phyloP scores from a whole-genome alignment of 306 rosid genomes.

The Trichosanthes truncata region DNA sequence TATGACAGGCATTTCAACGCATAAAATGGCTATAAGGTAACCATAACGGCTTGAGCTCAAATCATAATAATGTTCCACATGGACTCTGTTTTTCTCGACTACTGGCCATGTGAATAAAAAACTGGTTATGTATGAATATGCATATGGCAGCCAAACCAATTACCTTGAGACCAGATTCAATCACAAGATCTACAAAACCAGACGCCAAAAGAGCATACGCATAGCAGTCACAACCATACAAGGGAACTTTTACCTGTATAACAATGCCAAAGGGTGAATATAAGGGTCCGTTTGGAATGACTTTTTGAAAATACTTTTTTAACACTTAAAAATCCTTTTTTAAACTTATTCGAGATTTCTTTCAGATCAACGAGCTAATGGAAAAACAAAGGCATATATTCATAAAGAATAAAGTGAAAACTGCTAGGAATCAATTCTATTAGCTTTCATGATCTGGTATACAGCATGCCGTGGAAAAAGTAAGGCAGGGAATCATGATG shows the following conservation, averaged over 20 bases:
- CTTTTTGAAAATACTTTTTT: neutral
- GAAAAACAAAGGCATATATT: neutral
- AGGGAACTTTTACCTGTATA: constrained; percentile 76
- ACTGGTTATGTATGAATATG: neutral
- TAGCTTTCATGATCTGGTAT: neutral
- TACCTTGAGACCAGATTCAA: constrained; percentile 93
- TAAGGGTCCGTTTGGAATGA: neutral
- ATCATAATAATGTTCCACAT: neutral
- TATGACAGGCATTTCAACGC: neutral
- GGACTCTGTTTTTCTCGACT: neutral
- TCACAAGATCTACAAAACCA: constrained; percentile 88
- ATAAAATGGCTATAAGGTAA: neutral
- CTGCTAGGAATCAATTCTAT: neutral
- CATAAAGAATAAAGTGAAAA: constrained; percentile 1
- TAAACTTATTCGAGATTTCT: neutral
- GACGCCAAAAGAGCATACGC: constrained; percentile 91
- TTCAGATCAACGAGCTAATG: neutral
- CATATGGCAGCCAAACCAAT: neutral
- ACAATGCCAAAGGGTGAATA: neutral
- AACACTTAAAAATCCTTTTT: too few relatives aligned
- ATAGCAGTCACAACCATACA: constrained; percentile 97
- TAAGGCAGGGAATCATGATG: neutral
- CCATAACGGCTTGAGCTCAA: neutral
- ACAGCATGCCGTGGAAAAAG: too few relatives aligned
- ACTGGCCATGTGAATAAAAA: neutral